phyloP scores from a whole-genome alignment of 352 stramenopile species.

The Phytophthora foliorum region DNA sequence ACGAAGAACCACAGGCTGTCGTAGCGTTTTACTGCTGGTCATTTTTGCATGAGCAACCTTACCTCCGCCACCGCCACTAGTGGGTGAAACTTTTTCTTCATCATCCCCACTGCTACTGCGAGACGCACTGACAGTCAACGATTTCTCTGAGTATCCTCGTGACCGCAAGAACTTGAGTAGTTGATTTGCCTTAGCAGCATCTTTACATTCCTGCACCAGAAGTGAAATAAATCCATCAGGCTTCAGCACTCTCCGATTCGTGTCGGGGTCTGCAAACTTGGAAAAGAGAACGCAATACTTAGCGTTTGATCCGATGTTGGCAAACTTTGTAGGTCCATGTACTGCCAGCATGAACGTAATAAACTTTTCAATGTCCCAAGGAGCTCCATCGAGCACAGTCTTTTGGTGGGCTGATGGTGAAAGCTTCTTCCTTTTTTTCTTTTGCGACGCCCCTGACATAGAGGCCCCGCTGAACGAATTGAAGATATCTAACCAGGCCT shows the following conservation, averaged over 20 bases:
- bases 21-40: conserved; percentile 15
- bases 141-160: conserved; percentile 53
- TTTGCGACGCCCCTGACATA: conserved; percentile 32
- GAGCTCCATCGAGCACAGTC: conserved; percentile 8
- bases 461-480: conserved; percentile 43
- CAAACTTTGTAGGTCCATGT: conserved; percentile 25
- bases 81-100: conserved; percentile 23
- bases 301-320: conserved; percentile 33
- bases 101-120: conserved; percentile 33
- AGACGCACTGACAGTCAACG: conserved; percentile 17
- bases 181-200: conserved; percentile 51
- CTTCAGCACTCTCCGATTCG: conserved; percentile 43
- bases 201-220: conserved; percentile 54
- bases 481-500: conserved; percentile 50
- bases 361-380: conserved; percentile 80
- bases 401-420: conserved; percentile 25
- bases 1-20: conserved; percentile 37
- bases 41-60: conserved; percentile 12
- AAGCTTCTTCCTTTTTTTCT: conserved; percentile 67
- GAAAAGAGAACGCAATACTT: conserved; percentile 78
- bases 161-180: conserved; percentile 60
- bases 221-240: conserved; percentile 55
- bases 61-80: background rate
- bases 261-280: conserved; percentile 55
- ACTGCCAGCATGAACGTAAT: conserved; percentile 56